Base-by-base conservation (phyloP, 1,284 basidiomycete species). In the Vanrija humicola region DNA sequence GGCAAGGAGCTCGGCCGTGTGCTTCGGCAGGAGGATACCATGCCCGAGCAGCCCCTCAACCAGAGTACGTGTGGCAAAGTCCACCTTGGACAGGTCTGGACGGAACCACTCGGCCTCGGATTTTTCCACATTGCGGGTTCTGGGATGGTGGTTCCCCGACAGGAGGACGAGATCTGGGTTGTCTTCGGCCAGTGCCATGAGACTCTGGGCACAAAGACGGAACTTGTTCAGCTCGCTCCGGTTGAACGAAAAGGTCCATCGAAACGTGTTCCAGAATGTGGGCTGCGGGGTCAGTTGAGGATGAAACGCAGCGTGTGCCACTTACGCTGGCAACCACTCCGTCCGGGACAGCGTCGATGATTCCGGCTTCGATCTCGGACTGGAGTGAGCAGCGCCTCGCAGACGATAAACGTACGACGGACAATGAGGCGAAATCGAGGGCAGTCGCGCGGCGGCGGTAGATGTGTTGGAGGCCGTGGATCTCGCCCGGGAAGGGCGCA, bases 11-110 rank as follows among this genome's bases (percentile, higher is more conserved):
- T 47, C 44, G 2, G 42, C 40, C 9, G 65, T 59, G 46, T 74
- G 70, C 0, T 51, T 64, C 0, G 70, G 69, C 9, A 62, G 52
- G 6, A 77, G 50, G 43, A 75, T 72, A 0, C 68, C 70, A 47
- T 70, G 66, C 1, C 66, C 70, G n/a, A 77, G 63, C 15, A 77
- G 55, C 0, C 75, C 76, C 55, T 77, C 75, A 14, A 76, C 62
- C 12, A 75, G 54, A 4, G 69, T 67, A 8, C 73, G 61, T 2
- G 64, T 66, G 4, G 63, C 64, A 44, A 77, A 77, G 34, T 57
- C 45, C 25, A 61, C 28, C 10, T 44, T 9, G 2, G 52, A 46
- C 3, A 72, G 56, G 38, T 73, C 59, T 3, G 70, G 70, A 3
- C 55, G 46, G 5, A 34, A 1, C 58, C 58, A 56, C 16, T 44